Percentiles rank a stretch among this genome's conserved stretches.
phyloP scores from a whole-genome alignment of 257 asterid genomes.

The Solanum medicagineum region DNA sequence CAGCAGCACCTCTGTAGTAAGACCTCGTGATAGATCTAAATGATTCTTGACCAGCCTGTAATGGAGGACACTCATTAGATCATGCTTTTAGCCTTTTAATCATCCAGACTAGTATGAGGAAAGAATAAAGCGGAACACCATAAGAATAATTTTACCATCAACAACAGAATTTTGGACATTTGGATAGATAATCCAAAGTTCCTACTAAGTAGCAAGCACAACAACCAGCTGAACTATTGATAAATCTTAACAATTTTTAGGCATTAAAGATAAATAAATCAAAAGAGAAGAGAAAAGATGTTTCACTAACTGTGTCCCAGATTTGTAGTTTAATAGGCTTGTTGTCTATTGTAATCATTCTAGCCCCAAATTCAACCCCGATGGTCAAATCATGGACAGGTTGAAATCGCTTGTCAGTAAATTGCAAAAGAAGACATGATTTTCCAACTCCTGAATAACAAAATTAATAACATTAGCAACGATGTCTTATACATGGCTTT shows the following conservation, averaged over 20 bases:
- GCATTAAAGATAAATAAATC: background rate
- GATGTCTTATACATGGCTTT: background rate
- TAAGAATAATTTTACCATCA: background rate
- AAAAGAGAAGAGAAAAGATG: background rate
- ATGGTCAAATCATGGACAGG: constrained; percentile 80
- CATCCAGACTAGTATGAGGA: background rate
- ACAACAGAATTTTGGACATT: background rate
- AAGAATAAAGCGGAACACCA: background rate
- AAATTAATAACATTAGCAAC: background rate
- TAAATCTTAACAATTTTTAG: background rate
- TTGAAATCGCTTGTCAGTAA: constrained; percentile 73
- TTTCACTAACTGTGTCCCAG: constrained; percentile 70
- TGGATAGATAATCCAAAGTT: background rate
- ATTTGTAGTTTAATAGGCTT: constrained; percentile 68
- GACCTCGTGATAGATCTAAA: constrained; percentile 71
- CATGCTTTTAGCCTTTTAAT: background rate
- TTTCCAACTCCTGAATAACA: constrained; percentile 63
- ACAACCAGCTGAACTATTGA: background rate
- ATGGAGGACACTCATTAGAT: background rate
- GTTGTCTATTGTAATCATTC: constrained; percentile 60
- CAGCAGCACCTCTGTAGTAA: constrained; percentile 88
- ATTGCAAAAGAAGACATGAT: constrained; percentile 76
- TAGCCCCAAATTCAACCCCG: constrained; percentile 69
- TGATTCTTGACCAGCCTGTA: constrained; percentile 78
- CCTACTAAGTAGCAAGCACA: background rate